These are phyloP conservation scores for Chaetomium sp. DNA, from an alignment of 2,329 filamentous ascomycete species.

Conservation along the genomic window DNA sequence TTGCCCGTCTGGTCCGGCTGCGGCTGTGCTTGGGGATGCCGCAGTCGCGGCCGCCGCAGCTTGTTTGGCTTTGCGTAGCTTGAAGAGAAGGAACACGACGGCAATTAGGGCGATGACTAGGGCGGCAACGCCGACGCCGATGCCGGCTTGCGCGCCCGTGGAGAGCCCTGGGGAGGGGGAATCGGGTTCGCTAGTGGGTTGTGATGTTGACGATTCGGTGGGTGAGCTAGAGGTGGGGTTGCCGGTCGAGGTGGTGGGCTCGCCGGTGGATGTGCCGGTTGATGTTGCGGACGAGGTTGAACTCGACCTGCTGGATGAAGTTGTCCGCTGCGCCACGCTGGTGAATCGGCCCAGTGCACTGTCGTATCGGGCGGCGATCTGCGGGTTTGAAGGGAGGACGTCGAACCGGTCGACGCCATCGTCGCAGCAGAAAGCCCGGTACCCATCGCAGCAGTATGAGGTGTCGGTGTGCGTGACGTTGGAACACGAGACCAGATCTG, in stretches of 20 bases:
- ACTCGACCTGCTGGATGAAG: background rate
- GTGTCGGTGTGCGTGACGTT: constrained; percentile 10
- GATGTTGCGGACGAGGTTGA: background rate
- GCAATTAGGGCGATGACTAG: constrained; percentile 1
- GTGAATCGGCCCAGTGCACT: background rate
- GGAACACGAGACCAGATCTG: constrained; percentile 9
- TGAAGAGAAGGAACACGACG: background rate
- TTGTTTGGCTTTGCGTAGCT: constrained; percentile 9
- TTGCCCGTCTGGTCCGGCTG: too few species aligned
- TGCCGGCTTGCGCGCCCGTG: constrained; percentile 5
- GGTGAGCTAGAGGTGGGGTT: background rate
- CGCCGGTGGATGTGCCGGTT: background rate
- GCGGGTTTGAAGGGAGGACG: background rate
- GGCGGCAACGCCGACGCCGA: background rate
- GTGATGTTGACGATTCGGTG: background rate
- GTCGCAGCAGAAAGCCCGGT: constrained; percentile 5
- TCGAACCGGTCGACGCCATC: constrained; percentile 7
- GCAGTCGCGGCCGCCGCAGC: background rate
- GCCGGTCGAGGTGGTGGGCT: background rate
- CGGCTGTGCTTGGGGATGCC: too few species aligned
- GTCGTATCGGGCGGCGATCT: background rate
- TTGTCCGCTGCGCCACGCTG: background rate
- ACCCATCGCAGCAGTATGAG: constrained; percentile 9
- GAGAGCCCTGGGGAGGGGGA: background rate
- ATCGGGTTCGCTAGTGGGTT: background rate